Evolutionary conservation across 1,139 yeast species (phyloP).

Genomic region (Suhomyces taliae): DNA sequence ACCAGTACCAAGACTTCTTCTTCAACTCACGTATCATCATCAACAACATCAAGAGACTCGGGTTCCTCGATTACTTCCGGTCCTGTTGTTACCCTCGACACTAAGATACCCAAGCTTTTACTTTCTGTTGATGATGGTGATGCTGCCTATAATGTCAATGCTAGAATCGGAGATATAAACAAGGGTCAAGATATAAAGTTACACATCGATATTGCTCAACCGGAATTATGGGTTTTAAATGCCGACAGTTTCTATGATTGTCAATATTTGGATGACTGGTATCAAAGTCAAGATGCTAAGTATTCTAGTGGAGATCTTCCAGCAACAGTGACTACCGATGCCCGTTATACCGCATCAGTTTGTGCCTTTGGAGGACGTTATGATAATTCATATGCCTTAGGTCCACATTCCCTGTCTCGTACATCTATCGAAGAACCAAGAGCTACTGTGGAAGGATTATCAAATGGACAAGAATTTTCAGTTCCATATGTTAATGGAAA

Average conservation of each 20-base stretch:
- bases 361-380: constrained; percentile 33
- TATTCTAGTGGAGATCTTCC: constrained; percentile 15
- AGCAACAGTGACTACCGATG: constrained; percentile 18
- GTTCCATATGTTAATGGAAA: constrained; percentile 32
- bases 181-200: constrained; percentile 18
- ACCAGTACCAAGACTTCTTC: not conserved
- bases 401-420: constrained; percentile 2
- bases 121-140: constrained; percentile 5
- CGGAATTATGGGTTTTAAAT: constrained; percentile 40
- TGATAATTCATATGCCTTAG: not conserved
- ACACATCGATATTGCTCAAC: constrained; percentile 35
- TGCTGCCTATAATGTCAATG: constrained; percentile 8
- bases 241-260: constrained; percentile 26
- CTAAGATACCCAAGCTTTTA: constrained; percentile 1
- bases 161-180: constrained; percentile 4
- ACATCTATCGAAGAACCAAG: constrained; percentile 5
- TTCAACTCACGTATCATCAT: not conserved
- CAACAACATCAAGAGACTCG: not conserved
- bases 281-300: constrained; percentile 13
- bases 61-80: not conserved
- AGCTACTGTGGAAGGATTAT: constrained; percentile 8
- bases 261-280: constrained; percentile 22
- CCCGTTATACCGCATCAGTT: constrained; percentile 23
- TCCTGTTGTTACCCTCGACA: not conserved
- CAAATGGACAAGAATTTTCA: constrained; percentile 16